Conservation (phyloP, 2,329 filamentous ascomycete species). For the Microsporum ferrugineum region DNA sequence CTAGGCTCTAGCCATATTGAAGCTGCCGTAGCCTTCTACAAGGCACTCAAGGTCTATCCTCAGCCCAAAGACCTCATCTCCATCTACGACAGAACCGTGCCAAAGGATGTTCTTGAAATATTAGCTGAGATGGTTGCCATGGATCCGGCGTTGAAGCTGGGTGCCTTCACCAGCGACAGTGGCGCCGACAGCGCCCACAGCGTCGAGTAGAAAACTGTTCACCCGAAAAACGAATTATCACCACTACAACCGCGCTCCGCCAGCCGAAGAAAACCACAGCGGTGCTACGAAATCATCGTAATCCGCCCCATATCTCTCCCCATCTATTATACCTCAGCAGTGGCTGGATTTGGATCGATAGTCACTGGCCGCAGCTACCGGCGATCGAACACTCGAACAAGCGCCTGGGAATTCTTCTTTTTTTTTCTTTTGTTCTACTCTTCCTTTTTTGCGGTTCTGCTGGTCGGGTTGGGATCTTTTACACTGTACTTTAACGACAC, state of each 20-base stretch:
- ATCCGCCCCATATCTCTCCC: background rate
- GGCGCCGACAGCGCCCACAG: constrained; percentile 21
- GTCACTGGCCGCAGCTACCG: background rate
- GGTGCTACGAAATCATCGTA: background rate
- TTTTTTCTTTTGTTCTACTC: background rate
- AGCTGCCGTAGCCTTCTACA: constrained; percentile 91
- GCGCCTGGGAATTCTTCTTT: background rate
- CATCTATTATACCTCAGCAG: background rate
- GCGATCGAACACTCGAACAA: background rate
- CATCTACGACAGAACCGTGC: constrained; percentile 97
- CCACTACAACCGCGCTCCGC: background rate
- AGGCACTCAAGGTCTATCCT: constrained; percentile 96
- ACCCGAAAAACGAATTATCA: background rate
- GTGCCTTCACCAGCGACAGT: constrained; percentile 29
- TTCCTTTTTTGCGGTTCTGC: background rate
- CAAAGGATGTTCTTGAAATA: constrained; percentile 92
- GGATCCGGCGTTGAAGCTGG: constrained; percentile 62
- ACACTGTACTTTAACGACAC: constrained; percentile 3
- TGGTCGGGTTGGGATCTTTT: background rate
- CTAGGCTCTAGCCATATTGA: constrained; percentile 48
- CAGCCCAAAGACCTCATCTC: constrained; percentile 82
- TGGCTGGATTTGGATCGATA: background rate
- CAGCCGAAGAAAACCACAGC: background rate
- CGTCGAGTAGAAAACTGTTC: constrained; percentile 25
- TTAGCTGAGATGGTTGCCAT: constrained; percentile 96